Conservation (phyloP, 1,284 basidiomycete species). For the Anthracocystis panici-leucophaei region DNA sequence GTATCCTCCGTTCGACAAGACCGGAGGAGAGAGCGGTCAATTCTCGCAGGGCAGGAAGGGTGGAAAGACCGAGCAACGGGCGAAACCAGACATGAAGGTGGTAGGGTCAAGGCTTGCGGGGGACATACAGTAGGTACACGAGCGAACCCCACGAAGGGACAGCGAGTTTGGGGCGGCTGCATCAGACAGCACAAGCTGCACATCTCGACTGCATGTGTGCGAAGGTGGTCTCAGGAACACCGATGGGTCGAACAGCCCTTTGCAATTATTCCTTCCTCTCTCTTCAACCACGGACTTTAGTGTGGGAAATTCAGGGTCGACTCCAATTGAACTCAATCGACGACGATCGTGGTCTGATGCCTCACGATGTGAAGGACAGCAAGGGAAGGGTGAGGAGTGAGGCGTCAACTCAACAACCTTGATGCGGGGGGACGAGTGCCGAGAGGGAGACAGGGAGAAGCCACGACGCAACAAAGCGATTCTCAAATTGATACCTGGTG, state of each 20-base stretch:
- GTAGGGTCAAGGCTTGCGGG: background rate
- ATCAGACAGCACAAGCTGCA: background rate
- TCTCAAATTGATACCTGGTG: background rate
- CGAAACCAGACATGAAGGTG: background rate
- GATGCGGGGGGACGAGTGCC: background rate
- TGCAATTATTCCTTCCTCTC: background rate
- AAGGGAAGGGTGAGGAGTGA: background rate
- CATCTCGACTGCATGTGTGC: background rate
- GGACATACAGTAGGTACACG: background rate
- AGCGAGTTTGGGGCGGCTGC: background rate
- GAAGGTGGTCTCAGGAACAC: constrained; percentile 3
- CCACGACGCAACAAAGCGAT: background rate
- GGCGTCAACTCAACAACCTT: too few relatives aligned
- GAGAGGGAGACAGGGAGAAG: background rate
- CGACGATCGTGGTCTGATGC: background rate
- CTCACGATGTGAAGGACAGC: background rate
- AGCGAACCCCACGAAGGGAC: background rate
- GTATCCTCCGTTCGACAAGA: background rate
- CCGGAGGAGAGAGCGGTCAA: background rate
- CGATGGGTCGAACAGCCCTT: background rate
- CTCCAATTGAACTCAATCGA: background rate
- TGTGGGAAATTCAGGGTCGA: background rate
- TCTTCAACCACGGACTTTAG: background rate
- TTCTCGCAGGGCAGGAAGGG: background rate
- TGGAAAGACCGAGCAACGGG: background rate